phyloP scores from a whole-genome alignment of 768 basidiomycete genomes.

The Amyloporia xantha region DNA sequence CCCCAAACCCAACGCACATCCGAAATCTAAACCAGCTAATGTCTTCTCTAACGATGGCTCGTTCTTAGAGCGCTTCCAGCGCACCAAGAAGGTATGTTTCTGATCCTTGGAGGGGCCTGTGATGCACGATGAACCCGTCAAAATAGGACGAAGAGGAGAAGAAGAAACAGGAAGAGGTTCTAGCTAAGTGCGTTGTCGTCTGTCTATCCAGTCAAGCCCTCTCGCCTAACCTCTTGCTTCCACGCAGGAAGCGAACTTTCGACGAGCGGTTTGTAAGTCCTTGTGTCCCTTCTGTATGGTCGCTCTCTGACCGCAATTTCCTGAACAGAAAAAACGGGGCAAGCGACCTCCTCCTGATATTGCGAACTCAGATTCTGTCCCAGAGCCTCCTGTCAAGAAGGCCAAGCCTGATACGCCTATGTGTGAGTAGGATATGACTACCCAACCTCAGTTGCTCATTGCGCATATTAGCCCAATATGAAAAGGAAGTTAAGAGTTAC shows the following conservation, averaged over 20 bases:
- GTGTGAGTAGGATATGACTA: slow-evolving; percentile 24
- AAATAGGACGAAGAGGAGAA: slow-evolving; percentile 50
- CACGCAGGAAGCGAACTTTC: slow-evolving; percentile 50
- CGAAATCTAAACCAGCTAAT: slow-evolving; percentile 43
- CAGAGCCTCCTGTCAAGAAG: slow-evolving; percentile 37
- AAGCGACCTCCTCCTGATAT: slow-evolving; percentile 45
- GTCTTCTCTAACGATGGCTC: slow-evolving; percentile 68
- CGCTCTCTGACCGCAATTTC: neutral
- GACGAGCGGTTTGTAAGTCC: slow-evolving; percentile 55
- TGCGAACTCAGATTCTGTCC: slow-evolving; percentile 25
- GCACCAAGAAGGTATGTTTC: slow-evolving; percentile 42
- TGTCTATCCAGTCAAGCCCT: neutral
- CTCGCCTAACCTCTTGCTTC: neutral
- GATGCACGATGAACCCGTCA: too few species aligned
- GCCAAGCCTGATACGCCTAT: slow-evolving; percentile 26
- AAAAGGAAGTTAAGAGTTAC: slow-evolving; percentile 36
- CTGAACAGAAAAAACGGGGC: slow-evolving; percentile 46
- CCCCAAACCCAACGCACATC: slow-evolving; percentile 19
- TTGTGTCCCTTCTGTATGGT: neutral
- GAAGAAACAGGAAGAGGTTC: slow-evolving; percentile 44
- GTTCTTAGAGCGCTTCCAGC: slow-evolving; percentile 59
- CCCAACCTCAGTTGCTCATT: neutral
- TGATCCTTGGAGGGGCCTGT: too few species aligned
- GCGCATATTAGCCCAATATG: slow-evolving; percentile 29
- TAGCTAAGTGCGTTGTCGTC: slow-evolving; percentile 37